A percentile compares a stretch with the other conserved stretches of the same genome.
Evolutionary conservation across 805 yeast genomes (phyloP).

Genomic region (Pichia californica): DNA sequence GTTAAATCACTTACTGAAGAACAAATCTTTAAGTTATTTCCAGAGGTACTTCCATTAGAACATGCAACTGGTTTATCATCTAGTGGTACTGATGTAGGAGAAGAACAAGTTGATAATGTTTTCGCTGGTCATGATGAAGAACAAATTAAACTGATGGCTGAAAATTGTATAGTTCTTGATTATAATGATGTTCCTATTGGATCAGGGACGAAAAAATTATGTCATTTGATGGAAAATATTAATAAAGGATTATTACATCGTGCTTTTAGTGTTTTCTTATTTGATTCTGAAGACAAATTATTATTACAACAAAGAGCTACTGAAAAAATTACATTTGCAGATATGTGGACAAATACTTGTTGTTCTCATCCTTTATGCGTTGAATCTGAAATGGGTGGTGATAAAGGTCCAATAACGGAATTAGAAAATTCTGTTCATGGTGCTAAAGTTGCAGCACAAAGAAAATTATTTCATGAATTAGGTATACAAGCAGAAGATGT

Average conservation of each 20-base stretch:
- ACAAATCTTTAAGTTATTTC: conserved; percentile 52
- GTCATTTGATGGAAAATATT: conserved; percentile 85
- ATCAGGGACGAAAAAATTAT: conserved; percentile 86
- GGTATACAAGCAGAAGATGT: conserved; percentile 61
- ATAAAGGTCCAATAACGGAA: conserved; percentile 23
- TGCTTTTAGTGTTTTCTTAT: conserved; percentile 93
- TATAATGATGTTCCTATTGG: conserved; percentile 84
- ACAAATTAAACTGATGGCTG: conserved; percentile 93
- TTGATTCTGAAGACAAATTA: conserved; percentile 68
- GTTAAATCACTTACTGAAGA: conserved; percentile 45
- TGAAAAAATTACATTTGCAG: conserved; percentile 94
- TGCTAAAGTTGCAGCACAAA: conserved; percentile 79
- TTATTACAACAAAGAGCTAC: conserved; percentile 92
- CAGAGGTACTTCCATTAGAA: conserved; percentile 60
- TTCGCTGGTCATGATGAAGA: conserved; percentile 88
- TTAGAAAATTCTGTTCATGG: conserved; percentile 65
- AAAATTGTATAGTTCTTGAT: conserved; percentile 89
- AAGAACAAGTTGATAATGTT: conserved; percentile 35
- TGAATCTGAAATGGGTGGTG: conserved; percentile 67
- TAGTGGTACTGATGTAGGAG: conserved; percentile 23
- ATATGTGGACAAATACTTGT: conserved; percentile 98
- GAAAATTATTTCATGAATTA: conserved; percentile 88
- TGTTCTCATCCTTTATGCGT: conserved; percentile 96
- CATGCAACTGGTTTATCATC: conserved; percentile 53
- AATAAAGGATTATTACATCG: conserved; percentile 84